Conservation (phyloP, 2,329 filamentous ascomycete species). For the Aphanocladium album region DNA sequence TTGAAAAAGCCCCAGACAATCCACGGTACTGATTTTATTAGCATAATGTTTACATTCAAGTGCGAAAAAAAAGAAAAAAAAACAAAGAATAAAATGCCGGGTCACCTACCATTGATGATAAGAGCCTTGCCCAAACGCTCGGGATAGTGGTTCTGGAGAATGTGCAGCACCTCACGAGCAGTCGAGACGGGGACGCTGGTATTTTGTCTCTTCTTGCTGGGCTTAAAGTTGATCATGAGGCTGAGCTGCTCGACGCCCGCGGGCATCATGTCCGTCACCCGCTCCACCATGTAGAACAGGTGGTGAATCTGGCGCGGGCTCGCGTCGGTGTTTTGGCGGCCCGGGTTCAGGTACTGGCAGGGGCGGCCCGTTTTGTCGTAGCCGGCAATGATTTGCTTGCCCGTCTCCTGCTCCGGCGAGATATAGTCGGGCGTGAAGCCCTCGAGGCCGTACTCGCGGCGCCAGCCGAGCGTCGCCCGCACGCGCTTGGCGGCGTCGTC, state of each 20-base stretch:
- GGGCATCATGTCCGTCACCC: constrained; percentile 80
- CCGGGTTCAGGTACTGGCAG: constrained; percentile 85
- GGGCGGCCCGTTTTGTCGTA: constrained; percentile 83
- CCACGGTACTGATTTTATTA: constrained; percentile 66
- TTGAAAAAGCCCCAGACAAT: constrained; percentile 94
- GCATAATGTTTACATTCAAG: background rate
- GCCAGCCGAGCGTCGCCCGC: constrained; percentile 76
- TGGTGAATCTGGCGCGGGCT: constrained; percentile 87
- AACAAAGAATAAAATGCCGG: background rate
- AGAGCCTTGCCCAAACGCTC: constrained; percentile 85
- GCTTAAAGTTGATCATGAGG: constrained; percentile 87
- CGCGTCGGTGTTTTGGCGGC: constrained; percentile 85
- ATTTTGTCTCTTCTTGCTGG: constrained; percentile 68
- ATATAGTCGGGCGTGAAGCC: constrained; percentile 81
- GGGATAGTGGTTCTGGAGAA: constrained; percentile 93
- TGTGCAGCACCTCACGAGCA: constrained; percentile 78
- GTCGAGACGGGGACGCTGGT: constrained; percentile 67
- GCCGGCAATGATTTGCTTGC: constrained; percentile 86
- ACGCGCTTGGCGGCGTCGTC: constrained; percentile 74
- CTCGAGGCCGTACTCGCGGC: constrained; percentile 81
- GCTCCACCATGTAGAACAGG: constrained; percentile 92
- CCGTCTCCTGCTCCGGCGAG: constrained; percentile 89
- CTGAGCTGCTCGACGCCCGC: constrained; percentile 81
- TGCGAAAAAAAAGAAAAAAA: background rate
- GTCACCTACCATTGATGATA: constrained; percentile 72